Conservation (phyloP, 768 basidiomycete species). For the Serendipita sp. region DNA sequence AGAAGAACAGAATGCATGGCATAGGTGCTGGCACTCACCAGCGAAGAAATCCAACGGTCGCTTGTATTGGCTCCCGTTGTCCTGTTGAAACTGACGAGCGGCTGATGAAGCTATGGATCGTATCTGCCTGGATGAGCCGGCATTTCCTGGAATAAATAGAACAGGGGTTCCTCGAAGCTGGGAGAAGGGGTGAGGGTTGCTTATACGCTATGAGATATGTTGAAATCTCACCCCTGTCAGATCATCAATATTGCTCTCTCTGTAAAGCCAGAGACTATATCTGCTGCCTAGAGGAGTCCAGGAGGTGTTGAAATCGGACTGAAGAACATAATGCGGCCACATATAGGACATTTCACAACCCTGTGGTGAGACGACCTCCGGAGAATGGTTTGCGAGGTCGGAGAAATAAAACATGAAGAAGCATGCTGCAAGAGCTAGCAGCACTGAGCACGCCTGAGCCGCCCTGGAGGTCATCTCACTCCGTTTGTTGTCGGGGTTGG, state of each 20-base stretch:
- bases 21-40: conserved; percentile 26
- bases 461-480: not conserved
- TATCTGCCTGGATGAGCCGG: conserved; percentile 86
- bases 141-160: conserved; percentile 93
- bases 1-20: conserved; percentile 15
- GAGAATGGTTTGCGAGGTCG: not conserved
- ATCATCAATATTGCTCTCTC: conserved; percentile 76
- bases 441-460: not conserved
- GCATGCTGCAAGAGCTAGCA: not conserved
- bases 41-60: conserved; percentile 75
- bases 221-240: conserved; percentile 33
- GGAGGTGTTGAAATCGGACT: conserved; percentile 45
- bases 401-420: conserved; percentile 3
- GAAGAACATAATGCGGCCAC: conserved; percentile 76
- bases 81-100: conserved; percentile 53
- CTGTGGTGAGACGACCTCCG: conserved; percentile 46
- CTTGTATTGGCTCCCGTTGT: conserved; percentile 35
- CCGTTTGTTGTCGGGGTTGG: not conserved
- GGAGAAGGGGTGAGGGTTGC: conserved; percentile 8
- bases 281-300: conserved; percentile 59
- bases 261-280: conserved; percentile 82
- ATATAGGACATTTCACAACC: conserved; percentile 96
- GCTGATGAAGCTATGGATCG: conserved; percentile 91
- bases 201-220: not conserved
- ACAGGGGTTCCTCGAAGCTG: conserved; percentile 55